Evolutionary conservation across 2,329 filamentous ascomycete genomes (phyloP).

Genomic region (Annulohypoxylon truncatum): DNA sequence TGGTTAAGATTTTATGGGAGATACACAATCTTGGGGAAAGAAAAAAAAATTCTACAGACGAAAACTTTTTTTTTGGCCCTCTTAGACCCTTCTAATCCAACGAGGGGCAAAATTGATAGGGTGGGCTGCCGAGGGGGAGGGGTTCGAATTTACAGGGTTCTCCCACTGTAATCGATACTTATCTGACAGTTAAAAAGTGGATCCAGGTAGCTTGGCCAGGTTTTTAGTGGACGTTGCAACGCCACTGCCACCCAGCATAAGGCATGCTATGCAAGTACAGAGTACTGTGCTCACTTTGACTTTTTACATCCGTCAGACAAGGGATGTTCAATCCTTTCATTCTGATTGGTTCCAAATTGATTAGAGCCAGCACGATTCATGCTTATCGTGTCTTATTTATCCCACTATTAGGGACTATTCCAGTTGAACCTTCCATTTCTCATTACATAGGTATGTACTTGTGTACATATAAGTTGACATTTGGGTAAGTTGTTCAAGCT

Average conservation of each 20-base stretch:
- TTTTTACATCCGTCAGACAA: not conserved
- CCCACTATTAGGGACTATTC: no score
- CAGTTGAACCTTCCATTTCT: no score
- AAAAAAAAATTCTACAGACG: constrained; percentile 26
- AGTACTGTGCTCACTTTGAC: no score
- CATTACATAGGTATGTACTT: not conserved
- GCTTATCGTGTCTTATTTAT: constrained; percentile 19
- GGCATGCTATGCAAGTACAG: not conserved
- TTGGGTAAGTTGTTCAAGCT: not conserved
- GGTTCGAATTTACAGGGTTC: constrained; percentile 24
- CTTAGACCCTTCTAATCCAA: constrained; percentile 2
- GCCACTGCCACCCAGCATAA: not conserved
- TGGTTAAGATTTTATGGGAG: constrained; percentile 35
- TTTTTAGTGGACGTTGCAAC: not conserved
- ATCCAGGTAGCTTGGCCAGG: not conserved
- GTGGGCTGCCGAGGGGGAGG: constrained; percentile 19
- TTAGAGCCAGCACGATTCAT: constrained; percentile 15
- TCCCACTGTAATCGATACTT: constrained; percentile 17
- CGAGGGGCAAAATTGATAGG: constrained; percentile 39
- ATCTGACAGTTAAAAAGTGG: not conserved
- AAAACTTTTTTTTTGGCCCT: constrained; percentile 25
- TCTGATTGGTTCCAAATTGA: constrained; percentile 11
- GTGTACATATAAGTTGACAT: not conserved
- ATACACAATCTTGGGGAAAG: constrained; percentile 11
- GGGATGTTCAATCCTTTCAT: not conserved